A percentile compares a stretch with the other conserved stretches of the same genome.
phyloP scores from a whole-genome alignment of 2,329 filamentous ascomycete species.

The Berkeleyomyces rouxiae region DNA sequence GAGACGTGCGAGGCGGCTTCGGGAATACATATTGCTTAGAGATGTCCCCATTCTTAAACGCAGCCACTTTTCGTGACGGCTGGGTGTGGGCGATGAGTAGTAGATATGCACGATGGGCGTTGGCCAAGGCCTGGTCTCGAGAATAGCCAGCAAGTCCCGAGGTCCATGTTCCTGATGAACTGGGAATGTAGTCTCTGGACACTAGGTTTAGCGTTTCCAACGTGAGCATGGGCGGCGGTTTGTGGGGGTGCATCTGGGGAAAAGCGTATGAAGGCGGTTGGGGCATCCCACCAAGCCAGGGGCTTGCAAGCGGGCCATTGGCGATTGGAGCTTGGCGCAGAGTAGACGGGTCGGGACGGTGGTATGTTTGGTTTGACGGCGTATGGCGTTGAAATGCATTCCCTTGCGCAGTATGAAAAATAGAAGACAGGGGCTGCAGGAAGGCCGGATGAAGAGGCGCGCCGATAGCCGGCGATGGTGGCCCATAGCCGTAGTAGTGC shows the following conservation, averaged over 20 bases:
- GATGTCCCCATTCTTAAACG: not conserved
- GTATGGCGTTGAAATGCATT: not conserved
- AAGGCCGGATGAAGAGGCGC: conserved; percentile 10
- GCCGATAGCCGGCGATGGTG: conserved; percentile 12
- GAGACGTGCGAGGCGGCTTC: conserved; percentile 4
- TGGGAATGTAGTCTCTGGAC: not conserved
- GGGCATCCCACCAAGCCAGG: not conserved
- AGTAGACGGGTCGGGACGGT: not conserved
- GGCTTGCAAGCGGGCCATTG: not conserved
- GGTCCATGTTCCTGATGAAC: not conserved
- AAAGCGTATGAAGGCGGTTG: not conserved
- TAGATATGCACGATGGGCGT: conserved; percentile 3
- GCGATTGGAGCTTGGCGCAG: not conserved
- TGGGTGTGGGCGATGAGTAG: not conserved
- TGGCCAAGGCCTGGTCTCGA: not conserved
- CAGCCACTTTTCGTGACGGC: not conserved
- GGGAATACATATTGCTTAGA: conserved; percentile 6
- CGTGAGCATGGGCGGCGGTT: not conserved
- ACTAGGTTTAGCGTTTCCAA: not conserved
- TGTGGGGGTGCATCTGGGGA: not conserved
- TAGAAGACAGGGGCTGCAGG: conserved; percentile 2
- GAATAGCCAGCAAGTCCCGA: not conserved
- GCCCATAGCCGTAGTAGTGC: conserved; percentile 11
- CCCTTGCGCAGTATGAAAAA: not conserved
- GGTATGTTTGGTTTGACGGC: not conserved